Evolutionary conservation across 2,329 filamentous ascomycete species (phyloP), one percentile per base, ranked within the genome.

Genomic region (Fusarium tuaranense): DNA sequence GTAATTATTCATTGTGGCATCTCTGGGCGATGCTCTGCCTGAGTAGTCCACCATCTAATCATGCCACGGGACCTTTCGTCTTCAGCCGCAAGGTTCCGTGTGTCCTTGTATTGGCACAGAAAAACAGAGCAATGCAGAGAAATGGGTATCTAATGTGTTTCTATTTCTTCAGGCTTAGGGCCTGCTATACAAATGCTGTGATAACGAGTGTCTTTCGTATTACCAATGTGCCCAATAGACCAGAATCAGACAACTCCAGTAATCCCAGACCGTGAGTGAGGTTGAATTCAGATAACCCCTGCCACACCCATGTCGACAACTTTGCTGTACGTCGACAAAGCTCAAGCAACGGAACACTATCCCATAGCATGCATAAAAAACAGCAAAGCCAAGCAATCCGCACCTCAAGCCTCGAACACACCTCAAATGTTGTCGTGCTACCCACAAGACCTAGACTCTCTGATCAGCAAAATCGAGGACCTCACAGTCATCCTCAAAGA

Each of bases 401-500:
- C 63, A 68, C 61, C 65, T 58, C 68, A 64, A 70, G 20, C 67
- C 53, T 69, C 70, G 63, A 61, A 68, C 61, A 67, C 67, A 41
- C 53, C 41, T 44, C 65, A 48, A 39, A 36, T 68, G 46, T 61
- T 60, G 58, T 41, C 34, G 55, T 69, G 38, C 46, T 38, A 51
- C 53, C 59, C 25, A 60, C 20, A 30, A 59, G 32, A 62, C 69
- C 87, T 81, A 92, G 36, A 92, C 90, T 80, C 90, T 85, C 83
- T 92, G 90, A 78, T 91, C 90, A 27, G 95, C 94, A 88, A 97
- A 97, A 84, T 97, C 95, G 72, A 97, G 88, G 67, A 98, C 93
- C 81, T 97, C 95, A 76, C 94, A 97, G 80, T 97, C 95, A 81
- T 98, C 94, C 83, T 98, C 95, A 78, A 97, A 97, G 82, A 97